Conservation (phyloP, 306 rosid species). For the Vachellia collinsii region DNA sequence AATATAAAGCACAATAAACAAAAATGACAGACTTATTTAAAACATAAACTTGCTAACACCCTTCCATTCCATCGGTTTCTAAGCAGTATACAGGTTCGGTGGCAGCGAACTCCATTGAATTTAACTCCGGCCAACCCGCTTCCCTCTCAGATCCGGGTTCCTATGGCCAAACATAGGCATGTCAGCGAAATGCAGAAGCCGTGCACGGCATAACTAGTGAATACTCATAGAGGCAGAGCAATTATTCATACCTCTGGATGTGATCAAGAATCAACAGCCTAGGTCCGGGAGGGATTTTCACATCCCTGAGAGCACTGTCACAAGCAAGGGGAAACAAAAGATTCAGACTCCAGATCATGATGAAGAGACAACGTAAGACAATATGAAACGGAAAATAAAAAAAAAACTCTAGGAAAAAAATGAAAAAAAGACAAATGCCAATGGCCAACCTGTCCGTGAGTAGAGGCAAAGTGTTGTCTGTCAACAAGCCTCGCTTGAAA, state of each 20-base stretch:
- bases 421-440: slow-evolving; percentile 35
- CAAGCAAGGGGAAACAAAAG: slow-evolving; percentile 25
- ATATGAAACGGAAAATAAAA: background rate
- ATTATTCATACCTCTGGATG: slow-evolving; percentile 65
- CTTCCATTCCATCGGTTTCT: slow-evolving; percentile 36
- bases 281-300: slow-evolving; percentile 95
- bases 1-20: slow-evolving; percentile 29
- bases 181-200: slow-evolving; percentile 28
- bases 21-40: slow-evolving; percentile 43
- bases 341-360: background rate
- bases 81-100: slow-evolving; percentile 28
- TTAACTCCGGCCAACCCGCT: slow-evolving; percentile 48
- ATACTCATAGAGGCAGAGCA: background rate
- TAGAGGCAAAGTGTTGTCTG: slow-evolving; percentile 83
- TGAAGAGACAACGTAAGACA: background rate
- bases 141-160: slow-evolving; percentile 63
- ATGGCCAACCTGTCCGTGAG: slow-evolving; percentile 90
- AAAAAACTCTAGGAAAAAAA: background rate
- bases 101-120: slow-evolving; percentile 33
- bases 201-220: slow-evolving; percentile 7
- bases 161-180: slow-evolving; percentile 50
- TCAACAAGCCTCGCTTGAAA: slow-evolving; percentile 84
- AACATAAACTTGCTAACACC: slow-evolving; percentile 39
- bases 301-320: slow-evolving; percentile 96
- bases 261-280: slow-evolving; percentile 96